Conservation (phyloP, 1,284 basidiomycete genomes). For the Kalmanozyma brasiliensis region DNA sequence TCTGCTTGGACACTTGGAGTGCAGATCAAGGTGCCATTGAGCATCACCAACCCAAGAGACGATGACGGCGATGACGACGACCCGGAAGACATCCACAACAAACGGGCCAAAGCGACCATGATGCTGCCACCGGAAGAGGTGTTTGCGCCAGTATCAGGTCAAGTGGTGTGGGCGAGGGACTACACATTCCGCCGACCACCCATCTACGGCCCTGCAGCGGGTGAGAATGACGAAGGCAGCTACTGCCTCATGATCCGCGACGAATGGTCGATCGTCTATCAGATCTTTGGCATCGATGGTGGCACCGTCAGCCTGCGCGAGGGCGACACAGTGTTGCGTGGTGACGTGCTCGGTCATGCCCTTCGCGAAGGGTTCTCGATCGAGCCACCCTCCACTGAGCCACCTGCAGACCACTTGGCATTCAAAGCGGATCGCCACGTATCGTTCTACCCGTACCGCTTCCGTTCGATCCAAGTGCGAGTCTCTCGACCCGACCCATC, state of each 20-base stretch:
- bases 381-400: conserved; percentile 34
- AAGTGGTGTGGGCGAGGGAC: conserved; percentile 54
- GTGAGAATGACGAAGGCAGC: conserved; percentile 51
- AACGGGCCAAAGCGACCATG: conserved; percentile 7
- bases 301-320: conserved; percentile 16
- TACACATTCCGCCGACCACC: conserved; percentile 42
- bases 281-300: conserved; percentile 53
- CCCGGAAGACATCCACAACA: conserved; percentile 2
- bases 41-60: conserved; percentile 42
- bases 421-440: conserved; percentile 30
- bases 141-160: conserved; percentile 54
- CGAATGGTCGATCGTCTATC: conserved; percentile 59
- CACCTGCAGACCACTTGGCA: conserved; percentile 50
- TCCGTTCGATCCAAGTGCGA: conserved; percentile 49
- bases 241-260: conserved; percentile 59
- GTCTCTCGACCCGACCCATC: conserved; percentile 48
- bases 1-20: conserved; percentile 45
- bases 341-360: conserved; percentile 51
- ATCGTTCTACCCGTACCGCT: conserved; percentile 55
- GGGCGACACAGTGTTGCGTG: conserved; percentile 48
- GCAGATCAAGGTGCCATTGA: conserved; percentile 41
- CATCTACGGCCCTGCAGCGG: conserved; percentile 41
- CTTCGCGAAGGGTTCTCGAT: conserved; percentile 25
- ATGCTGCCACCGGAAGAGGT: conserved; percentile 43
- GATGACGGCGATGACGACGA: conserved; percentile 23